A percentile compares a stretch with the other conserved stretches of the same genome.
Evolutionary conservation across 2,329 filamentous ascomycete species (phyloP).

Genomic region (Simplicillium sp.): DNA sequence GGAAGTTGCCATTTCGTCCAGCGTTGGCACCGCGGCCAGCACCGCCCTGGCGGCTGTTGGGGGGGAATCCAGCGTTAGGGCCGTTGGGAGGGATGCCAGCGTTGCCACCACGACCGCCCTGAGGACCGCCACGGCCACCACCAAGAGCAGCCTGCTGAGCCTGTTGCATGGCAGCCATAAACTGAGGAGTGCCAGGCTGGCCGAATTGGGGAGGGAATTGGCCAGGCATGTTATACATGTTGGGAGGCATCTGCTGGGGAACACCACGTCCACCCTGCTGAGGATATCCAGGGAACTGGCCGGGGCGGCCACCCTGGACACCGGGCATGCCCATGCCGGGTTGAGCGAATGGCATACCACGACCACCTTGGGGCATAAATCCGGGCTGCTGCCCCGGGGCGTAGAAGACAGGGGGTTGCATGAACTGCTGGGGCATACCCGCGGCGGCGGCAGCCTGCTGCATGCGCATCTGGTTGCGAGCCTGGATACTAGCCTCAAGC

Average conservation of each 20-base stretch:
- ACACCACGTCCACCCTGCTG: slow-evolving; percentile 84
- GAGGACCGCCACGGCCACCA: slow-evolving; percentile 55
- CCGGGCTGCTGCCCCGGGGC: slow-evolving; percentile 70
- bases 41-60: slow-evolving; percentile 43
- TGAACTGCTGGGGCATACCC: slow-evolving; percentile 79
- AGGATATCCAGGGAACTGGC: slow-evolving; percentile 77
- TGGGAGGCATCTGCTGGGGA: slow-evolving; percentile 78
- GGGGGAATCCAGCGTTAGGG: slow-evolving; percentile 45
- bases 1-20: slow-evolving; percentile 33
- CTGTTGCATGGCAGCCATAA: slow-evolving; percentile 76
- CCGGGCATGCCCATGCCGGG: slow-evolving; percentile 55
- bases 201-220: slow-evolving; percentile 76
- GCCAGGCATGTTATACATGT: slow-evolving; percentile 72
- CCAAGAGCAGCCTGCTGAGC: slow-evolving; percentile 52
- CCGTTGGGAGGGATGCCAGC: slow-evolving; percentile 38
- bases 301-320: slow-evolving; percentile 71
- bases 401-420: slow-evolving; percentile 89
- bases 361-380: slow-evolving; percentile 55
- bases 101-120: slow-evolving; percentile 60
- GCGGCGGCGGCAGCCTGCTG: slow-evolving; percentile 90
- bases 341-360: slow-evolving; percentile 59
- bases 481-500: slow-evolving; percentile 98
- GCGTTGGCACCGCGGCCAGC: slow-evolving; percentile 33
- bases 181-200: slow-evolving; percentile 71
- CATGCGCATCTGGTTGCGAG: slow-evolving; percentile 96